Evolutionary conservation across 345 rosid species (phyloP), one percentile per base, ranked within the genome.

Genomic region (Abelmoschus esculentus): DNA sequence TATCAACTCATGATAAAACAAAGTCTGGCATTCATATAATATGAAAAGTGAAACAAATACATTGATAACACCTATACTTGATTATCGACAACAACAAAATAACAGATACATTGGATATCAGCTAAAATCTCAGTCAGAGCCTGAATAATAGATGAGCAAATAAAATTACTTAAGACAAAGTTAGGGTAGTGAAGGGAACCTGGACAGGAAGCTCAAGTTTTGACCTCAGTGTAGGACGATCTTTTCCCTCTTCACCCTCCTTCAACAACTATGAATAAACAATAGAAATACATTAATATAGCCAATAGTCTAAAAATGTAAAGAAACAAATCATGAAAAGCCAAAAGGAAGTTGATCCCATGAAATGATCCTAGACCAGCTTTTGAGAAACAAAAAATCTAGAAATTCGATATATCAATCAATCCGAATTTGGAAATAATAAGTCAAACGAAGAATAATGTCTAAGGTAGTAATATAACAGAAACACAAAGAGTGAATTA

Each of bases 161-260:
- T 57, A 57, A 14, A 70, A 44, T 56, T 26, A 4, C 61, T 52
- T 14, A 56, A 72, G 47, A 56, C 9, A 26, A 47, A 34, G 17
- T 42, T 44, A 44, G 69, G 38, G 74, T 69, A 38, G 58, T 38
- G 7, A 69, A 79, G 78, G 38, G 74, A 80, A 96, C 99, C 98
- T 92, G 98, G 70, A 92, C 96, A 38, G 99, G 98, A 64, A 96
- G 95, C 84, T 92, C 99, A 82, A 96, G 99, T 84, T 96, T 96
- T 76, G 96, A 83, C 84, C 96, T 89, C 82, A 92, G 79, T 26
- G 97, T 80, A 77, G 86, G 85, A 49, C 87, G 90, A 78, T 87
- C 96, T 80, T 86, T 96, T 73, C 99, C 98, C 77, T 90, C 98
- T 80, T 90, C 93, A 73, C 91, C 91, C 80, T 95, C 98, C 79